These are phyloP conservation scores for Marsdenia floribunda DNA, from an alignment of 257 asterid genomes.

Conservation along the genomic window DNA sequence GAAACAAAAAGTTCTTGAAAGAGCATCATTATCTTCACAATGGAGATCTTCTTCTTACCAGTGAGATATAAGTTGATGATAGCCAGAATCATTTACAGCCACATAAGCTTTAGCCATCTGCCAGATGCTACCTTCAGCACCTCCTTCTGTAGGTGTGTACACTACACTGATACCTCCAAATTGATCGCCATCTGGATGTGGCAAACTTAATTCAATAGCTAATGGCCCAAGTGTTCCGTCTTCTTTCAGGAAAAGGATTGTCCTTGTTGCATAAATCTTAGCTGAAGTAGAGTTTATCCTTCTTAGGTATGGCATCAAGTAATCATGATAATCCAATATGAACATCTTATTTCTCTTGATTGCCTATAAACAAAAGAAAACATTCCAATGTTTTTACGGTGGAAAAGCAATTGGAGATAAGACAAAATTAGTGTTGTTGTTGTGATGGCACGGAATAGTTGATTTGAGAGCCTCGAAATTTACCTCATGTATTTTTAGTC, in stretches of 20 bases:
- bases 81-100: conserved; percentile 61
- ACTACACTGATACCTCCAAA: conserved; percentile 53
- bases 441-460: not conserved
- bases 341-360: conserved; percentile 38
- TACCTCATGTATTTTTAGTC: conserved; percentile 16
- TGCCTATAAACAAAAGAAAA: conserved; percentile 33
- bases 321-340: conserved; percentile 69
- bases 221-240: conserved; percentile 65
- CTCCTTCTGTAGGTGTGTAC: conserved; percentile 54
- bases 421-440: not conserved
- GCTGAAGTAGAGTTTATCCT: conserved; percentile 48
- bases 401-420: not conserved
- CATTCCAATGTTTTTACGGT: not conserved
- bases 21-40: not conserved
- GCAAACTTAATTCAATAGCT: conserved; percentile 73
- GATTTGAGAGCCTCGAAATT: not conserved
- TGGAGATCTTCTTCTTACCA: conserved; percentile 40
- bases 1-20: not conserved
- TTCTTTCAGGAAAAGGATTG: conserved; percentile 52
- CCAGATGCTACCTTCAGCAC: conserved; percentile 55
- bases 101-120: conserved; percentile 80
- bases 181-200: conserved; percentile 57
- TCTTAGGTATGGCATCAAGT: conserved; percentile 55
- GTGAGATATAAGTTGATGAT: conserved; percentile 70
- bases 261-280: conserved; percentile 67